A percentile compares a stretch with the other conserved stretches of the same genome.
phyloP scores from a whole-genome alignment of 495 filamentous ascomycete genomes.

The Penicillium salamii region DNA sequence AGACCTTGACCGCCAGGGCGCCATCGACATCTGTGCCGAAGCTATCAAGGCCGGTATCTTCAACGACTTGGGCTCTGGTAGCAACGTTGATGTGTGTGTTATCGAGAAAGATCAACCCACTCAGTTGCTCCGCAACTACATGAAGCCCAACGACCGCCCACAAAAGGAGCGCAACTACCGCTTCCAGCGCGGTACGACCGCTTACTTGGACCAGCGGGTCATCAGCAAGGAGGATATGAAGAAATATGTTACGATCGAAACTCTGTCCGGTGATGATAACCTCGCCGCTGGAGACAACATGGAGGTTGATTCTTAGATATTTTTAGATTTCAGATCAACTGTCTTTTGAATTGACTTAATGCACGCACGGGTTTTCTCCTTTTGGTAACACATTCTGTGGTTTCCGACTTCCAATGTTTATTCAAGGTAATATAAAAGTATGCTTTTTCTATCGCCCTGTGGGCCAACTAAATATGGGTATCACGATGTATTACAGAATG shows the following conservation, averaged over 20 bases:
- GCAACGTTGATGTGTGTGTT: constrained; percentile 95
- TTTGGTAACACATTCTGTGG: too few species aligned
- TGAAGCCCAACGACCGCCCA: constrained; percentile 87
- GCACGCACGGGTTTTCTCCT: constrained; percentile 15
- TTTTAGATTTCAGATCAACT: constrained; percentile 11
- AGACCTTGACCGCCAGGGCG: constrained; percentile 72
- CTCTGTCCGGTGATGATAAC: constrained; percentile 60
- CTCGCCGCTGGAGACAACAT: constrained; percentile 75
- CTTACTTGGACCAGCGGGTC: constrained; percentile 88
- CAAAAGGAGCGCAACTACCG: constrained; percentile 90
- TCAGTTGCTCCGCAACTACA: constrained; percentile 82
- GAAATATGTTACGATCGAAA: constrained; percentile 92
- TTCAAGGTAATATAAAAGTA: too few species aligned
- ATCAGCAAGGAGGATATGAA: constrained; percentile 89
- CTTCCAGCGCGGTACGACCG: constrained; percentile 86
- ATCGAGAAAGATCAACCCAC: constrained; percentile 89
- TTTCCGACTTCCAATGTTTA: too few species aligned
- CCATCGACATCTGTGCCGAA: constrained; percentile 75
- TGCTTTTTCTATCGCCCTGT: neutral
- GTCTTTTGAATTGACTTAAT: constrained; percentile 16
- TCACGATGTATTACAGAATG: neutral
- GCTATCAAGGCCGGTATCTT: constrained; percentile 98
- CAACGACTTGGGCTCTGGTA: constrained; percentile 96
- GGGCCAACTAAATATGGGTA: constrained; percentile 3
- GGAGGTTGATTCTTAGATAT: constrained; percentile 78